Conservation (phyloP, 2,329 filamentous ascomycete genomes). For the Paecilomyces niveus region DNA sequence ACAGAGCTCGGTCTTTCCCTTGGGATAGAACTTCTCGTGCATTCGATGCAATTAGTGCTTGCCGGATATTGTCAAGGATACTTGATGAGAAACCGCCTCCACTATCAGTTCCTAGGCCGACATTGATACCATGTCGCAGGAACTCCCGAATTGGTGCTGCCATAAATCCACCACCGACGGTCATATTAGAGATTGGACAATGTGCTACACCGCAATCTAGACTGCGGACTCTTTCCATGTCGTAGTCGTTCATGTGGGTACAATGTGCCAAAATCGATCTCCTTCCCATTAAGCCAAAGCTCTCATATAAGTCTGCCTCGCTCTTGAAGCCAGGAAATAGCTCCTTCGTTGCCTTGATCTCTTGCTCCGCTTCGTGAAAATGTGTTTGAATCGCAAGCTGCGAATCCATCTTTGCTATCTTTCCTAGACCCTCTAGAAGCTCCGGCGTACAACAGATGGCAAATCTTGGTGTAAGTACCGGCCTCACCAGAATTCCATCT, state of each 20-base stretch:
- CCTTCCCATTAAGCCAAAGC: conserved; percentile 45
- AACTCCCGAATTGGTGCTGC: no score
- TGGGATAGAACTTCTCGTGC: conserved; percentile 25
- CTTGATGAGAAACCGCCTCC: no score
- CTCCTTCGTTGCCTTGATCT: conserved; percentile 44
- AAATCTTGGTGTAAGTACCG: conserved; percentile 50
- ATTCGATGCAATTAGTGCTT: conserved; percentile 47
- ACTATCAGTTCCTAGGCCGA: neutral
- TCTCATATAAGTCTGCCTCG: conserved; percentile 54
- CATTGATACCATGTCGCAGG: no score
- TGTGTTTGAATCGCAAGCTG: conserved; percentile 53
- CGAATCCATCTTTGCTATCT: conserved; percentile 39
- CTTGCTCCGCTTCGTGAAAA: conserved; percentile 55
- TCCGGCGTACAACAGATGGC: conserved; percentile 50
- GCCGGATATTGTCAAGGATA: conserved; percentile 25
- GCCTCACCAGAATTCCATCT: conserved; percentile 33
- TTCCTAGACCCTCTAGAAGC: conserved; percentile 48
- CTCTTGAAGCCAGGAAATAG: conserved; percentile 49
- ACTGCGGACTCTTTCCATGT: conserved; percentile 40
- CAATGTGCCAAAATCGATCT: conserved; percentile 57
- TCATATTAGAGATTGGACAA: conserved; percentile 40
- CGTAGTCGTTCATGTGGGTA: conserved; percentile 51
- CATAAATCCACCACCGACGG: no score
- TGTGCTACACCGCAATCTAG: conserved; percentile 51
- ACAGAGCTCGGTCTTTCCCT: conserved; percentile 39